These are phyloP conservation scores for Paecilomyces fulvus DNA, from an alignment of 2,329 filamentous ascomycete species.

Conservation along the genomic window DNA sequence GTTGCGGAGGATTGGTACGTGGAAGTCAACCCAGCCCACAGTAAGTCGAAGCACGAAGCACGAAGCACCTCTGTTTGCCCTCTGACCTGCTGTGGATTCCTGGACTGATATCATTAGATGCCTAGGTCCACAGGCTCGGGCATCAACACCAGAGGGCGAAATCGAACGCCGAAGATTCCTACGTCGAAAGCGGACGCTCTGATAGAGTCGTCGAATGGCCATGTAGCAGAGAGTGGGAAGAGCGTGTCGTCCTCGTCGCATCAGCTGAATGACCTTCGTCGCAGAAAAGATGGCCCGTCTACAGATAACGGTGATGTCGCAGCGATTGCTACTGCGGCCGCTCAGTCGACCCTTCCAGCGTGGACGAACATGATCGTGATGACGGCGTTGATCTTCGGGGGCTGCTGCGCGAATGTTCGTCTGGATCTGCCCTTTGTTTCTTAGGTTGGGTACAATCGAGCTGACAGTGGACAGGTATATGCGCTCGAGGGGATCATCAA, in stretches of 20 bases:
- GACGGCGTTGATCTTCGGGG: slow-evolving; percentile 83
- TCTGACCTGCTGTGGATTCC: background rate
- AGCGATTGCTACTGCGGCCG: slow-evolving; percentile 19
- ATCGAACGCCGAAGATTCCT: too few species aligned
- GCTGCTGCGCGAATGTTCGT: slow-evolving; percentile 84
- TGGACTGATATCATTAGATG: too few species aligned
- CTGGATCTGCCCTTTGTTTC: background rate
- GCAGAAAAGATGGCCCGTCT: background rate
- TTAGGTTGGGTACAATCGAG: slow-evolving; percentile 12
- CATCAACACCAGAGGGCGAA: too few species aligned
- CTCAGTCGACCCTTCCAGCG: slow-evolving; percentile 41
- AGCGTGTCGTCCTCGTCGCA: background rate
- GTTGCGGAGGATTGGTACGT: background rate
- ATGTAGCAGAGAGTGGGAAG: background rate
- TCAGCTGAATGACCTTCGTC: background rate
- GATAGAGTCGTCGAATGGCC: background rate
- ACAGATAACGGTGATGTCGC: background rate
- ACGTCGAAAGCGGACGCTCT: too few species aligned
- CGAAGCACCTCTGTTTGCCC: too few species aligned
- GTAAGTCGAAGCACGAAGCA: background rate
- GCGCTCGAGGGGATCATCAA: slow-evolving; percentile 91
- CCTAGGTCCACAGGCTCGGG: too few species aligned
- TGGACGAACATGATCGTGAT: slow-evolving; percentile 60
- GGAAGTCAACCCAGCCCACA: background rate
- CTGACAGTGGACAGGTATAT: slow-evolving; percentile 60